Evolutionary conservation across 1,139 yeast species (phyloP), one percentile per base, ranked within the genome.

Genomic region (Yamadazyma kanchanaburiensis): DNA sequence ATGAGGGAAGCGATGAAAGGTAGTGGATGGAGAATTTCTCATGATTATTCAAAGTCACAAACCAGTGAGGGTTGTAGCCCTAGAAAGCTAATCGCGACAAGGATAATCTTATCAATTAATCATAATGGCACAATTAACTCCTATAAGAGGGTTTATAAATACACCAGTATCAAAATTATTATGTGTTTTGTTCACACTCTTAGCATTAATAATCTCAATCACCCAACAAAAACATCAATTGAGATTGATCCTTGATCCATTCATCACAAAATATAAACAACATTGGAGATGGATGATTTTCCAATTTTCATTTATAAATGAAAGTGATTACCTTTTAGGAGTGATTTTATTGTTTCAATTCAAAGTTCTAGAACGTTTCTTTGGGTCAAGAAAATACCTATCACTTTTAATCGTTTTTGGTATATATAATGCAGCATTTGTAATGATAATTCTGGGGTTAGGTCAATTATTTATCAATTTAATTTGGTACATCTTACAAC

Each of bases 281-380:
- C 79, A 73, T 53, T 83, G 91, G 88, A 59, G 94, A 28, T 43
- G 81, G 10, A 29, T 69, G 4, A 53, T 76, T 3, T 73, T 67
- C 48, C 91, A 80, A 48, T 32, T 74, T 15, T 60, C 76, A 4
- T 82, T 73, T 37, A 60, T 72, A 26, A 81, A 79, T 46, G 88
- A 82, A 51, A 74, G 85, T 2, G 87, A 82, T 46, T 79, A 74
- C 30, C 48, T 82, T 12, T 42, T 82, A 13, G 60, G 69, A 1
- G 53, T 69, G 5, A 48, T 79, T 10, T 48, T 81, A 21, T 56
- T 80, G 47, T 80, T 80, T 46, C 71, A 78, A 32, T 66, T 71
- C 47, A 75, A 86, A 40, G 70, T 68, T 21, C 53, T 84, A 32
- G 94, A 84, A 51, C 55, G 94, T 31, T 56, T 78, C 38, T 72